A percentile compares a stretch with the other conserved stretches of the same genome.
Evolutionary conservation across 2,329 filamentous ascomycete species (phyloP).

Genomic region (Cladophialophora psammophila): DNA sequence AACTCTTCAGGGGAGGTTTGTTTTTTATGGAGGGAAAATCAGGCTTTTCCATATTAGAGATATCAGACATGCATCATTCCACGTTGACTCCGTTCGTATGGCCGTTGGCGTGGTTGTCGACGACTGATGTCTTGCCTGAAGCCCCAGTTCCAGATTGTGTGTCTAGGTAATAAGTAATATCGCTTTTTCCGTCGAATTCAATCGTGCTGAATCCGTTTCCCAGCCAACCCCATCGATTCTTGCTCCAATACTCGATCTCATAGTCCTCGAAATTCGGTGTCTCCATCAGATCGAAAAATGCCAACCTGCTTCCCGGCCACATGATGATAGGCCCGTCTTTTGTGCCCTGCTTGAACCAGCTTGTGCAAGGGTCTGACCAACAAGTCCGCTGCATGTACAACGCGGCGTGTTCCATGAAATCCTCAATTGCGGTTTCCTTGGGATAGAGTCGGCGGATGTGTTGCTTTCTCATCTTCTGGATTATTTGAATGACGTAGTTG

Average conservation of each 20-base stretch:
- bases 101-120: too few relatives aligned
- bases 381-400: constrained; percentile 47
- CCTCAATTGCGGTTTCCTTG: constrained; percentile 41
- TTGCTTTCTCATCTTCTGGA: constrained; percentile 44
- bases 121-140: too few relatives aligned
- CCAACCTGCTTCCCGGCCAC: constrained; percentile 52
- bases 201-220: background rate
- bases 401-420: background rate
- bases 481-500: constrained; percentile 43
- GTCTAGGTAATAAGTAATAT: background rate
- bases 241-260: constrained; percentile 50
- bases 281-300: constrained; percentile 47
- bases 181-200: background rate
- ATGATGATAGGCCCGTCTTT: constrained; percentile 55
- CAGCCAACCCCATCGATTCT: constrained; percentile 50
- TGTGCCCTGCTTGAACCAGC: constrained; percentile 59
- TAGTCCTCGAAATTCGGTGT: constrained; percentile 42
- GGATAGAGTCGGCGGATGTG: constrained; percentile 47
- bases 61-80: too few relatives aligned
- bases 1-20: too few relatives aligned
- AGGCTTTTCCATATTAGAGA: too few relatives aligned
- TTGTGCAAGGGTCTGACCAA: constrained; percentile 45
- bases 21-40: too few relatives aligned
- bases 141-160: too few relatives aligned
- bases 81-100: too few relatives aligned